Base-by-base conservation (phyloP, 352 stramenopile species). In the Phytophthora sansomeana region DNA sequence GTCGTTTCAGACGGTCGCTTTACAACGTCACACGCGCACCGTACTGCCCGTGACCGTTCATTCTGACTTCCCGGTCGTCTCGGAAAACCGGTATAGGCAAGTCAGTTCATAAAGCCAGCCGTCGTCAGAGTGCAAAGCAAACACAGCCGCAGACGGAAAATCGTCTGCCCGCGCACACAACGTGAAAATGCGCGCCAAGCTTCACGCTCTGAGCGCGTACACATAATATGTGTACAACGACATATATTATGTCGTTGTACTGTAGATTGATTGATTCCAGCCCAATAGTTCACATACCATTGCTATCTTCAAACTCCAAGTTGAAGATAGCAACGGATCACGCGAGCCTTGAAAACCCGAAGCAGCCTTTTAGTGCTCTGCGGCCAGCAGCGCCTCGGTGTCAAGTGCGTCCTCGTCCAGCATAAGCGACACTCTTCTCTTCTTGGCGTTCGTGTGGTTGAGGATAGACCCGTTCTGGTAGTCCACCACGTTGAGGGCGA, bases 381-480 rank as follows among this genome's bases (percentile, higher is more conserved):
- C 66, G 9, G 75, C 59, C 17, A 91, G 71, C 52, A 93, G 65
- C 43, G 79, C 76, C 66, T 91, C 78, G 6, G 59, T 77, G 69
- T 90, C 82, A 11, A 80, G 77, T 14, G 71, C 71, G 17, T 82
- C 78, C 58, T 93, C 80, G 50, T 89, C 82, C 46, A 90, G 59
- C 65, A 82, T 73, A 19, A 78, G 67, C 47, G 74, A 74, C 36
- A 81, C 62, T 30, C 57, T 69, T 62, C 63, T 72, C 51, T 74
- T 78, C 28, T 63, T 75, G 24, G 70, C 41, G 52, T 85, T 82
- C 54, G 77, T 75, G 5, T 79, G 55, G 59, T 95, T 95, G 14
- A 95, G 67, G 35, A 93, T 78, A 6, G 80, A 93, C 10, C 87
- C 87, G 47, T 85, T 93, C 58, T 88, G 83, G 66, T 83, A 90